Base-by-base conservation (phyloP, 108 stramenopile genomes). In the Pseudonitzschia multiseries region DNA sequence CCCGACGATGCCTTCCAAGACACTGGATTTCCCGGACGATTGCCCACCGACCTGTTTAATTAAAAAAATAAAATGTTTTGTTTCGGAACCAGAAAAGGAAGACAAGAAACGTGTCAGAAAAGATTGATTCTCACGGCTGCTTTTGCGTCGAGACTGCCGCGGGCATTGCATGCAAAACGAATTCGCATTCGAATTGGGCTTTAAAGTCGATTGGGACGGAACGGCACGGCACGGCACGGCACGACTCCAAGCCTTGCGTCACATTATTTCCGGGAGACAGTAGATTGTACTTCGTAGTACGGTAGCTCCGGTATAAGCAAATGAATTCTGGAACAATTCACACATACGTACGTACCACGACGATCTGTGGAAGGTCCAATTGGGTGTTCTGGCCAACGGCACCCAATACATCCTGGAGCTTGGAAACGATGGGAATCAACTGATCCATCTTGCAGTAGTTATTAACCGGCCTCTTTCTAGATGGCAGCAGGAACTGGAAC, bases 351-450 rank as follows among this genome's bases (percentile, higher is more conserved):
- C 66, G 66, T 67, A 67, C 87, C 48, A 97, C 98, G 20, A 97
- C 97, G 67, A 99, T 99, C 75, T 99, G 99, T 51, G 99, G 99
- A n/a, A 99, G 86, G 76, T 98, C 98, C 21, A 99, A 75, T 48
- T 87, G 80, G 26, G 87, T 86, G 64, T 88, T 90, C 63, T 89
- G 91, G 22, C 98, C 98, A 61, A 98, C 89, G 17, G 97, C 96
- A 40, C 94, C 96, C 56, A 99, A 91, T 57, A 98, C 98, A 77
- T 99, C 99, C 84, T 99, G 98, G 4, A 98, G 88, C 77, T 98
- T 97, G 77, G 97, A 97, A 28, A 97, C 96, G n/a, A 98, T 93
- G 14, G 98, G 99, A 70, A 99, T 98, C 22, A 98, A 85, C 65
- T 97, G 89, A 71, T 98, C 97, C 99, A 99, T 99, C 46, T n/a